Evolutionary conservation across 1,139 yeast genomes (phyloP).

Genomic region (Scheffersomyces insectosa): DNA sequence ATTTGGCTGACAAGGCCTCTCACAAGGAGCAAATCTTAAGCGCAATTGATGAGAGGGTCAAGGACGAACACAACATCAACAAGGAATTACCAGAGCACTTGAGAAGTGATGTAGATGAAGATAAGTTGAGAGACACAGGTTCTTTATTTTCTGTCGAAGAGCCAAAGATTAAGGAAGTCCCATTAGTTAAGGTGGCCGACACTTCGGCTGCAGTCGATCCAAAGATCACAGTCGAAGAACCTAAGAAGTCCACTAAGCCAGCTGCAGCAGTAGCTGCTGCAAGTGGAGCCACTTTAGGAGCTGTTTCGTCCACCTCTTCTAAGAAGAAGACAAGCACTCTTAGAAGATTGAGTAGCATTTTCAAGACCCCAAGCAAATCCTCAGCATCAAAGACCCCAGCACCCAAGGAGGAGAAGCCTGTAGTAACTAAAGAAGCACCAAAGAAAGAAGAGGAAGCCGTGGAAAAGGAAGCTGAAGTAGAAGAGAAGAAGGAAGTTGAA

Average conservation of each 20-base stretch:
- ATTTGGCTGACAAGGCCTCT: conserved; percentile 28
- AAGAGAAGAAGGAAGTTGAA: conserved; percentile 1
- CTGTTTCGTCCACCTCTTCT: conserved; percentile 4
- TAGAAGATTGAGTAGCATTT: conserved; percentile 13
- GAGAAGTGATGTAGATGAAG: conserved; percentile 42
- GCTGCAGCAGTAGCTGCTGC: conserved; percentile 5
- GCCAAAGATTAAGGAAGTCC: conserved; percentile 19
- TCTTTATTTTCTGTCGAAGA: conserved; percentile 36
- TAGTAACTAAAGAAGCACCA: not conserved
- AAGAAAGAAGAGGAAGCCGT: not conserved
- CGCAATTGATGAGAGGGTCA: conserved; percentile 35
- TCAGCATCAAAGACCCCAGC: not conserved
- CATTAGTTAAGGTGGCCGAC: conserved; percentile 17
- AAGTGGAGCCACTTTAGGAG: conserved; percentile 2
- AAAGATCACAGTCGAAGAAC: conserved; percentile 18
- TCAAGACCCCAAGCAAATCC: conserved; percentile 6
- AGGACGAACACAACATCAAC: conserved; percentile 47
- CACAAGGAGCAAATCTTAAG: conserved; percentile 36
- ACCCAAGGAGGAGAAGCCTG: conserved; percentile 1
- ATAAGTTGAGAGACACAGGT: conserved; percentile 40
- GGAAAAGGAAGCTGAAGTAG: conserved; percentile 2
- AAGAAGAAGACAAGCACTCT: conserved; percentile 11
- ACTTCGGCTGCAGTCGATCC: conserved; percentile 17
- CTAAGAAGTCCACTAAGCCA: conserved; percentile 10
- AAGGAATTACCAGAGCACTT: conserved; percentile 55